Evolutionary conservation across 2,329 filamentous ascomycete genomes (phyloP), one percentile per base, ranked within the genome.

Genomic region (Cyanodermella asteris): DNA sequence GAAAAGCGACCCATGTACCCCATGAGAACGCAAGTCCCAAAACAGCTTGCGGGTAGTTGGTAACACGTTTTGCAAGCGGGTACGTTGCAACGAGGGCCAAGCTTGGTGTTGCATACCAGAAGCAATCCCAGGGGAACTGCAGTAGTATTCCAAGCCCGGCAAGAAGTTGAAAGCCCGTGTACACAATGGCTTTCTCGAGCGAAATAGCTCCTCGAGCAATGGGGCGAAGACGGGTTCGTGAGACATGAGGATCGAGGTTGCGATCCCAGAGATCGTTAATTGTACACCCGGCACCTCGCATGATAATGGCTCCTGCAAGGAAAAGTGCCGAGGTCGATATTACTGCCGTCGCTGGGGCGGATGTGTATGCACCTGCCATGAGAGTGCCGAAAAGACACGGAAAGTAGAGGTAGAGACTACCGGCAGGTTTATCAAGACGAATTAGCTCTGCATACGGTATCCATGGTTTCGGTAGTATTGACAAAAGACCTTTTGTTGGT

Each of bases 211-310:
- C 63, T 8, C 81, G 65, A 1, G 81, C 78, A 31, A 91, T 74
- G 3, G 81, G 81, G 10, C 81, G 70, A 16, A 78, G 55, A 9
- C 72, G 64, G 5, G 77, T 90, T 23, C 81, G 64, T 2, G 62
- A 50, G 9, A 91, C 80, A 33, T 80, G 64, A 5, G 74, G 72
- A 46, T 91, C 81, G 10, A 91, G 68, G 37, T 87, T 75, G 27
- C 77, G 67, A 47, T 91, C 81, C 74, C 78, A 82, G 25, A 90
- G 65, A 44, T 91, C 81, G 44, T 91, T 91, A 50, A 90, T 80
- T 11, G 74, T 74, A 47, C 81, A 91, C 25, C 78, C 78, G 12
- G 78, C 77, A 24, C 81, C 75, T 31, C 81, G 73, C 75, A 91
- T 87, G 35, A 91, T 62, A 22, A 90, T 45, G 4, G 77, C 74